A percentile compares a stretch with the other conserved stretches of the same genome.
These are phyloP conservation scores for Ascochyta lentis DNA, from an alignment of 2,329 filamentous ascomycete species.

Conservation along the genomic window DNA sequence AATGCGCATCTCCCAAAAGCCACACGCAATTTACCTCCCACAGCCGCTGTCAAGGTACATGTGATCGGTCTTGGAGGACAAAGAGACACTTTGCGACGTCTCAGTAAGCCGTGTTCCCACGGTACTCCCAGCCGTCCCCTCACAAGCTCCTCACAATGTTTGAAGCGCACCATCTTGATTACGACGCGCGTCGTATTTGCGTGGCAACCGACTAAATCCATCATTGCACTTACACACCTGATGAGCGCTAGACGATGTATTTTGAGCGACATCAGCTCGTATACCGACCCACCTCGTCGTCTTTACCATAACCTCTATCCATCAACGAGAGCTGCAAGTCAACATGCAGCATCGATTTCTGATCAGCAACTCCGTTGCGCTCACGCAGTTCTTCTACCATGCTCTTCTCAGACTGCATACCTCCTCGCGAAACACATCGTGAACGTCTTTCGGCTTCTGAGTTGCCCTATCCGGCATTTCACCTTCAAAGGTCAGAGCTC, in stretches of 20 bases:
- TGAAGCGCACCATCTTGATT: slow-evolving; percentile 5
- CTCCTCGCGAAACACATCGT: neutral
- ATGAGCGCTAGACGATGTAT: slow-evolving; percentile 18
- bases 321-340: neutral
- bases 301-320: neutral
- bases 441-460: neutral
- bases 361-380: neutral
- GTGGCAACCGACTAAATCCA: slow-evolving; percentile 29
- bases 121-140: slow-evolving; percentile 7
- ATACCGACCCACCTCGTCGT: neutral
- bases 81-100: slow-evolving; percentile 10
- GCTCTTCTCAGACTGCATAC: neutral
- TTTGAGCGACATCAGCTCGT: slow-evolving; percentile 13
- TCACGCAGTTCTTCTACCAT: neutral
- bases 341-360: neutral
- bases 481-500: neutral
- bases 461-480: neutral
- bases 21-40: slow-evolving; percentile 12
- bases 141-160: slow-evolving; percentile 22
- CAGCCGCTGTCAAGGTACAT: slow-evolving; percentile 10
- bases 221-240: slow-evolving; percentile 24
- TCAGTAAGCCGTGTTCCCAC: slow-evolving; percentile 2
- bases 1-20: slow-evolving; percentile 9
- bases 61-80: slow-evolving; percentile 19
- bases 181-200: slow-evolving; percentile 37